Percentiles rank a stretch among this genome's conserved stretches.
Evolutionary conservation across 257 asterid genomes (phyloP).

Genomic region (Solanum microdontum): DNA sequence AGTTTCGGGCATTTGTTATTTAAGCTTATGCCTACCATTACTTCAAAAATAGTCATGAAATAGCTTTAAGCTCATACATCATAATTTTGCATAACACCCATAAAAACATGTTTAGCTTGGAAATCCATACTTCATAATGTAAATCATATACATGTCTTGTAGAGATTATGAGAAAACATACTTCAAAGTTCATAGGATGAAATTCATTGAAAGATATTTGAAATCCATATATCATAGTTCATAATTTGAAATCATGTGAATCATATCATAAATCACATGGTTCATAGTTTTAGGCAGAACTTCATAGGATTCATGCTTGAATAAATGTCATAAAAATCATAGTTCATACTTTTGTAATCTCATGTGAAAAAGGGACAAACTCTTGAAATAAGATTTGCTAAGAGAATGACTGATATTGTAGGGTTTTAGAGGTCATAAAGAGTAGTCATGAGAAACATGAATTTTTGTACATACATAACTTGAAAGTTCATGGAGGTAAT

Average conservation of each 20-base stretch:
- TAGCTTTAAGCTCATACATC: no score
- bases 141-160: neutral
- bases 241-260: no score
- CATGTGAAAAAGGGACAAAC: neutral
- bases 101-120: neutral
- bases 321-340: neutral
- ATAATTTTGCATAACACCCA: neutral
- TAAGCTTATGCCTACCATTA: neutral
- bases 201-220: neutral
- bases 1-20: neutral
- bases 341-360: neutral
- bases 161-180: neutral
- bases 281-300: neutral
- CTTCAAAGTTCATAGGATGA: neutral
- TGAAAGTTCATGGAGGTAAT: neutral
- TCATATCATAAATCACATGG: neutral
- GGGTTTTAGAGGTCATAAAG: neutral
- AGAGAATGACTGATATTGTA: no score
- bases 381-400: no score
- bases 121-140: neutral
- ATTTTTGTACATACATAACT: neutral
- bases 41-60: neutral
- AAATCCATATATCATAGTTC: neutral
- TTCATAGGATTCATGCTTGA: neutral
- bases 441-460: neutral